Percentiles rank a stretch among this genome's conserved stretches.
Evolutionary conservation across 2,329 filamentous ascomycete species (phyloP).

Genomic region (Cordyceps cateniannulata): DNA sequence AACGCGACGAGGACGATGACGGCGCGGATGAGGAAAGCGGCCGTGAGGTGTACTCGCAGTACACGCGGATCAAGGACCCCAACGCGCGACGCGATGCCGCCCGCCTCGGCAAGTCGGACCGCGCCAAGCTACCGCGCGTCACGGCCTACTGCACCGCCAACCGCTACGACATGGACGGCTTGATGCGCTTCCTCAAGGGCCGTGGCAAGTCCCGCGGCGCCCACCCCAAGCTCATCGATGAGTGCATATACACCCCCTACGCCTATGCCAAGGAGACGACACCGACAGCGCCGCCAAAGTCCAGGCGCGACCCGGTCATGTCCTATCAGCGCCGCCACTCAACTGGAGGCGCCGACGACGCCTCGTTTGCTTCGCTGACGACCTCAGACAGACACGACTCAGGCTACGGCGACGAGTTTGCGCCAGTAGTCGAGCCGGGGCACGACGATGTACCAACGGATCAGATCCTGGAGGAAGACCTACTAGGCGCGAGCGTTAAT

Average conservation of each 20-base stretch:
- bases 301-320: conserved; percentile 31
- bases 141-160: conserved; percentile 96
- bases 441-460: conserved; percentile 20
- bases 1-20: conserved; percentile 73
- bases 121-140: conserved; percentile 78
- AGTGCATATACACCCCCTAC: conserved; percentile 96
- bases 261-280: conserved; percentile 54
- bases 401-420: conserved; percentile 24
- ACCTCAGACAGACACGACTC: conserved; percentile 40
- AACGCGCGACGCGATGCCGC: conserved; percentile 89
- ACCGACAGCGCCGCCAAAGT: background rate
- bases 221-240: conserved; percentile 88
- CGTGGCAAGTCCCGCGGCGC: conserved; percentile 69
- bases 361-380: conserved; percentile 8
- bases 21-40: conserved; percentile 81
- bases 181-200: conserved; percentile 88
- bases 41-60: conserved; percentile 94
- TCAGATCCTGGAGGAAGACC: conserved; percentile 24
- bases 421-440: conserved; percentile 16
- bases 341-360: conserved; percentile 49
- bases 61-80: conserved; percentile 94
- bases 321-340: conserved; percentile 64
- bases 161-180: conserved; percentile 79
- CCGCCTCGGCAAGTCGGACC: conserved; percentile 84
- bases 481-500: conserved; percentile 28